Conservation (phyloP, 331 rosid genomes). For the Dryas integrifolia region DNA sequence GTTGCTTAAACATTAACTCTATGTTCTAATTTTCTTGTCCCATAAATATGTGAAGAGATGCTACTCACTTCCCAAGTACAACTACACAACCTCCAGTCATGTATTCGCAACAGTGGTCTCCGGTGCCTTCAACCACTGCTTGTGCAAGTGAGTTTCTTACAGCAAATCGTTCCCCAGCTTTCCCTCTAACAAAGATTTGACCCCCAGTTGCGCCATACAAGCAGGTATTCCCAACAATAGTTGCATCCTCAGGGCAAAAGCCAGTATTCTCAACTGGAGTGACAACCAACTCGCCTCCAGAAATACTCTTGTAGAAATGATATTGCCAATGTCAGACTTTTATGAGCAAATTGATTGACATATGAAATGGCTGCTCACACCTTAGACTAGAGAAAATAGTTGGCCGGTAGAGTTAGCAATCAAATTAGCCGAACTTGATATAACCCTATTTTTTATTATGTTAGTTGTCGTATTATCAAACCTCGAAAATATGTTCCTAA, state of each 20-base stretch:
- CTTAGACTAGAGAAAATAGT: not conserved
- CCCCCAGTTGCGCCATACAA: conserved; percentile 99
- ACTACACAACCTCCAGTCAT: conserved; percentile 99
- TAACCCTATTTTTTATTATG: not conserved
- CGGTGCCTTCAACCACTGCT: conserved; percentile 98
- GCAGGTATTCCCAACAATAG: conserved; percentile 98
- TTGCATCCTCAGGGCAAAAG: conserved; percentile 86
- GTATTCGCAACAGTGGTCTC: conserved; percentile 96
- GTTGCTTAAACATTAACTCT: conserved; percentile 16
- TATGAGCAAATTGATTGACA: not conserved
- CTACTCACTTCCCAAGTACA: conserved; percentile 88
- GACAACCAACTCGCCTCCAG: conserved; percentile 93
- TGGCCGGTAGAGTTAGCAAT: not conserved
- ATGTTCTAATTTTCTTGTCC: not conserved
- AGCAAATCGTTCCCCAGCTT: conserved; percentile 96
- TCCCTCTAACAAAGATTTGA: conserved; percentile 88
- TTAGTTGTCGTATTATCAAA: not conserved
- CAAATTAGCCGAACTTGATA: conserved; percentile 2
- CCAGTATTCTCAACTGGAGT: conserved; percentile 80
- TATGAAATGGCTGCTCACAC: not conserved
- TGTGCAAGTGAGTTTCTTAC: conserved; percentile 97
- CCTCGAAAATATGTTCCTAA: not conserved
- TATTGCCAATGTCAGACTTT: conserved; percentile 30
- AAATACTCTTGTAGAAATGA: conserved; percentile 65
- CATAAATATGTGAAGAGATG: conserved; percentile 28